Evolutionary conservation across 2,329 filamentous ascomycete genomes (phyloP), one percentile per base, ranked within the genome.

Genomic region (Seiridium unicorne): DNA sequence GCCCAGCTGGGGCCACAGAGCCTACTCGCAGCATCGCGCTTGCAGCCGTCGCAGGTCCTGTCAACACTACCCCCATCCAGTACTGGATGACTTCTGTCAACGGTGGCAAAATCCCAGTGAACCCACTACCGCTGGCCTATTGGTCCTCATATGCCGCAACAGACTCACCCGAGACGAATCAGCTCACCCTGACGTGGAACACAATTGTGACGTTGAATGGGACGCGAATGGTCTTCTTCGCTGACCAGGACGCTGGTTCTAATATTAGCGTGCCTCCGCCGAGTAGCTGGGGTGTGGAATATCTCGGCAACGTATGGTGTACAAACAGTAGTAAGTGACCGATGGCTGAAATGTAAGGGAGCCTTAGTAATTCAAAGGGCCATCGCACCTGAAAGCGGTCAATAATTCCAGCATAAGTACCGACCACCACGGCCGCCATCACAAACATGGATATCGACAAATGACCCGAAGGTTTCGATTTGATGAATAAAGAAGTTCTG

Each of bases 1-100:
- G 73, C 2, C 58, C 68, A 3, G 47, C 61, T 10, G 55, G 64
- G 10, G 60, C 59, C 0, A 32, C 62, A 13, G 63, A 61, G 32
- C 71, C 73, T 18, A 74, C 62, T 3, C 69, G 73, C 51, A 76
- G 75, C 60, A 65, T 75, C 31, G 74, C 73, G 5, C 67, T 66
- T 5, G 63, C 62, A n/a, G 71, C 70, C 0, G 60, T 59, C 8
- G 64, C 64, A 1, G 63, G 64, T 3, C 70, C 71, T 0, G 61
- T 60, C 3, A 65, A 66, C 56, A 60, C 58, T 7, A 74, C 72
- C 4, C 73, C 73, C 1, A 72, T 76, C 42, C 74, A 76, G 63
- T 76, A 76, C 64, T 76, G 74, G 73, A 68, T 73, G 8, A 67
- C 67, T 11, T 65, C 73, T 10, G 61, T 75, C 53, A 73, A 75